Evolutionary conservation across 371 early-diverging fungal species (phyloP).

Genomic region (Mucor lusitanicus): DNA sequence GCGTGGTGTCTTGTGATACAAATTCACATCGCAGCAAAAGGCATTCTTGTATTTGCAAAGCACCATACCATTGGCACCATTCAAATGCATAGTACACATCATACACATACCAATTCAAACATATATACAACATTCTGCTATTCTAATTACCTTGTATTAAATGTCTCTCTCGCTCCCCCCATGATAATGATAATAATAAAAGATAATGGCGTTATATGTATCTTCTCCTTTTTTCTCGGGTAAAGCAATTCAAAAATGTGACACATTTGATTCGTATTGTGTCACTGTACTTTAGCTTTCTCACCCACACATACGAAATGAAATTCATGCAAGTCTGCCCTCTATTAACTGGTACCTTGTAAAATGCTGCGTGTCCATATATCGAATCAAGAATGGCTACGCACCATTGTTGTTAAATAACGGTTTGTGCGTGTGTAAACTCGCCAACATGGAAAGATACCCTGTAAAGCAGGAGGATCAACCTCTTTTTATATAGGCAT

Average conservation of each 20-base stretch:
- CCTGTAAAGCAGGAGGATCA: too few relatives aligned
- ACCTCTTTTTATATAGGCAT: too few relatives aligned
- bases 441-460: too few relatives aligned
- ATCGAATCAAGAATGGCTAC: not conserved
- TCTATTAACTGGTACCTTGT: not conserved
- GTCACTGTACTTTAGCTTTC: not conserved
- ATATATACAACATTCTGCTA: not conserved
- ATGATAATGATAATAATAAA: not conserved
- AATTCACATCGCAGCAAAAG: not conserved
- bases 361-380: not conserved
- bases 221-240: not conserved
- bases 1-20: not conserved
- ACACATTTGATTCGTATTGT: not conserved
- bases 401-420: too few relatives aligned
- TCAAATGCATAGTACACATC: not conserved
- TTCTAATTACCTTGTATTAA: not conserved
- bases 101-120: not conserved
- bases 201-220: not conserved
- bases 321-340: not conserved
- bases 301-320: not conserved
- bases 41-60: too few relatives aligned
- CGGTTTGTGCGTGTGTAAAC: too few relatives aligned
- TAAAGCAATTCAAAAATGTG: not conserved
- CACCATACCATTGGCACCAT: not conserved
- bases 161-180: too few relatives aligned